A percentile compares a stretch with the other conserved stretches of the same genome.
Evolutionary conservation across 495 filamentous ascomycete species (phyloP).

Genomic region (Aspergillus haitiensis): DNA sequence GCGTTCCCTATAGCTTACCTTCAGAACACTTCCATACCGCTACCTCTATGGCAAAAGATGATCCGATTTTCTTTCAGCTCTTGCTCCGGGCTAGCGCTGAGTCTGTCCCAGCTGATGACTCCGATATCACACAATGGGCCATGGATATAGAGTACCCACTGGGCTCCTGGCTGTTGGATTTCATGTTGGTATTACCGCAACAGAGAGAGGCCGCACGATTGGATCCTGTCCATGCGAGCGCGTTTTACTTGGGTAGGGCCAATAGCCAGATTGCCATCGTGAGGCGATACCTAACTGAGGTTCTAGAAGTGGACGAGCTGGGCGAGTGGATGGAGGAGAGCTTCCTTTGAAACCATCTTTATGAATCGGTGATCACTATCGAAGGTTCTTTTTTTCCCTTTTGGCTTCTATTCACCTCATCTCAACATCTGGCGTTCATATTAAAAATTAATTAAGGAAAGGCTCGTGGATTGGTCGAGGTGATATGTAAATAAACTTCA

Average conservation of each 20-base stretch:
- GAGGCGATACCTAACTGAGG: constrained; percentile 31
- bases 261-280: constrained; percentile 27
- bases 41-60: constrained; percentile 25
- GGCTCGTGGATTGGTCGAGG: no score
- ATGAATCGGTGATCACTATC: no score
- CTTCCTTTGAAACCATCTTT: background rate
- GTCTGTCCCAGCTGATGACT: constrained; percentile 36
- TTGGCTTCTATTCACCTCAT: no score
- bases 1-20: constrained; percentile 28
- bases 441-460: no score
- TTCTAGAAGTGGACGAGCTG: constrained; percentile 26
- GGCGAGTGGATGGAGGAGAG: constrained; percentile 32
- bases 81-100: constrained; percentile 44
- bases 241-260: constrained; percentile 35
- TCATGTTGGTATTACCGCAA: constrained; percentile 35
- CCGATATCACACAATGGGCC: constrained; percentile 40
- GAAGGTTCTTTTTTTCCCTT: no score
- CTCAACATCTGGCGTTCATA: no score
- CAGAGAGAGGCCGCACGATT: constrained; percentile 21
- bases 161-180: constrained; percentile 39
- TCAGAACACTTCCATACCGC: constrained; percentile 35
- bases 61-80: constrained; percentile 33
- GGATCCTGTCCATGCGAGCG: constrained; percentile 14
- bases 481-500: no score
- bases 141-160: constrained; percentile 31